Evolutionary conservation across 148 eudicot genomes (phyloP).

Genomic region (Agrostemma githago): DNA sequence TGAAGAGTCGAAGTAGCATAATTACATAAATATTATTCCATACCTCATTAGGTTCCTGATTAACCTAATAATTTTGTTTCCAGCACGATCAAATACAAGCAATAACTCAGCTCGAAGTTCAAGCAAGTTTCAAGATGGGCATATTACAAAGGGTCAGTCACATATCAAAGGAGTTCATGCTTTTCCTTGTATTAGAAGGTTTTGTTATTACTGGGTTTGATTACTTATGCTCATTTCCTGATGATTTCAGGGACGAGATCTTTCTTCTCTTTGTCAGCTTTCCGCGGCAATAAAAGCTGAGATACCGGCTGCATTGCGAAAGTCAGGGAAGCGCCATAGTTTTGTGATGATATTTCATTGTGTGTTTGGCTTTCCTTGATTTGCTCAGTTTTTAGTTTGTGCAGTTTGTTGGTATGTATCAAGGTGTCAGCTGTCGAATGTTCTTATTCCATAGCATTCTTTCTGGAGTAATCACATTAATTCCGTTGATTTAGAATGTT

Average conservation of each 20-base stretch:
- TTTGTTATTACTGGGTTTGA: neutral
- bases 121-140: slow-evolving; percentile 48
- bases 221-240: neutral
- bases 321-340: slow-evolving; percentile 16
- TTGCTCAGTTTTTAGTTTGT: slow-evolving; percentile 19
- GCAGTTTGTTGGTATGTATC: slow-evolving; percentile 26
- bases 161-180: neutral
- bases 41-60: neutral
- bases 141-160: slow-evolving; percentile 25
- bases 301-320: slow-evolving; percentile 13
- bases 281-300: slow-evolving; percentile 40
- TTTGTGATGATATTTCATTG: slow-evolving; percentile 14
- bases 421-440: slow-evolving; percentile 14
- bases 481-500: slow-evolving; percentile 19
- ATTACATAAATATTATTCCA: too few species aligned
- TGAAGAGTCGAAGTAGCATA: neutral
- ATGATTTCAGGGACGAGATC: slow-evolving; percentile 37
- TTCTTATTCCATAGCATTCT: slow-evolving; percentile 27
- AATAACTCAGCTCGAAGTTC: slow-evolving; percentile 47
- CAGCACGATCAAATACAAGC: slow-evolving; percentile 56
- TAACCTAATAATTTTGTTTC: slow-evolving; percentile 10
- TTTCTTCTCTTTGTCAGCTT: slow-evolving; percentile 50
- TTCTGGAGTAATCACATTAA: neutral
- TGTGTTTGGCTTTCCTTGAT: slow-evolving; percentile 17
- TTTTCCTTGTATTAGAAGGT: slow-evolving; percentile 19